Percentiles rank a stretch among this genome's conserved stretches.
Conservation (phyloP, 2,329 filamentous ascomycete genomes). For the Neofusicoccum laricinum region DNA sequence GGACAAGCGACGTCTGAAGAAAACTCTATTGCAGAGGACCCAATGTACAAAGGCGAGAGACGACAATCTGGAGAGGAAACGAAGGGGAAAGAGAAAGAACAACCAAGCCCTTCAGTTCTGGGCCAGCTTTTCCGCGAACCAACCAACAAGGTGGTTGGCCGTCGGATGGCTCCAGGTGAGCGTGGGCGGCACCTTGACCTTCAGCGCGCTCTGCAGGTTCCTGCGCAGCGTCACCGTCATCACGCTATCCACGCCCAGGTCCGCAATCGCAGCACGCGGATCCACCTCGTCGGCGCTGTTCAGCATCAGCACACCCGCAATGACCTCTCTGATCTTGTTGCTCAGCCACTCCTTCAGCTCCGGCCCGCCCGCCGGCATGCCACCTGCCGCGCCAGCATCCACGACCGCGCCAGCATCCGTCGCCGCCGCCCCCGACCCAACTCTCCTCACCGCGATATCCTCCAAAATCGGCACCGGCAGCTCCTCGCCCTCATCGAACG, state of each 20-base stretch:
- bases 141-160: constrained; percentile 34
- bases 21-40: too few relatives aligned
- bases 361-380: constrained; percentile 16
- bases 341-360: constrained; percentile 32
- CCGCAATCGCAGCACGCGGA: constrained; percentile 29
- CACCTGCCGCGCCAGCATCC: neutral
- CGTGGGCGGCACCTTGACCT: constrained; percentile 38
- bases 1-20: too few relatives aligned
- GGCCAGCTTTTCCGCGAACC: constrained; percentile 26
- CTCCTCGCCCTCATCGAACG: constrained; percentile 33
- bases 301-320: constrained; percentile 34
- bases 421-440: neutral
- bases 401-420: neutral
- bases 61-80: too few relatives aligned
- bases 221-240: constrained; percentile 38
- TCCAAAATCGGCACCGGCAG: constrained; percentile 26
- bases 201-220: constrained; percentile 34
- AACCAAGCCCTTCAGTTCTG: too few relatives aligned
- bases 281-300: constrained; percentile 32
- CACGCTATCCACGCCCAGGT: constrained; percentile 41
- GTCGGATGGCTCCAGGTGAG: constrained; percentile 43
- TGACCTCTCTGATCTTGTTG: constrained; percentile 31
- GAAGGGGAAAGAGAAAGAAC: too few relatives aligned
- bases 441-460: constrained; percentile 25
- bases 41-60: too few relatives aligned